A percentile compares a stretch with the other conserved stretches of the same genome.
Conservation (phyloP, 2,329 filamentous ascomycete genomes). For the Cladosporium austrohemisphaericum region DNA sequence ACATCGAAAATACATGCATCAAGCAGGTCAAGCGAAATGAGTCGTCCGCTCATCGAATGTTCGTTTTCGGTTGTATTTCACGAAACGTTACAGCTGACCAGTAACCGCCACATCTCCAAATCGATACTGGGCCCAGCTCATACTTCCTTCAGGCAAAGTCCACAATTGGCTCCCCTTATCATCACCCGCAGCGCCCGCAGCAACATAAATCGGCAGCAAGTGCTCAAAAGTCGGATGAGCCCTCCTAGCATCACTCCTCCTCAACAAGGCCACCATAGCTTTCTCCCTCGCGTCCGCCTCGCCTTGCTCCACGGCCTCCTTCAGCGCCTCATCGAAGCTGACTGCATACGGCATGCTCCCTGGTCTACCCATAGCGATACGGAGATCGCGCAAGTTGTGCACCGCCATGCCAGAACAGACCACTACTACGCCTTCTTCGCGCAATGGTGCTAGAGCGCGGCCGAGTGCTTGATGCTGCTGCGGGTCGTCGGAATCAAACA, state of each 20-base stretch:
- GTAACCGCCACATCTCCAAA: conserved; percentile 24
- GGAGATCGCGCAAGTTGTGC: conserved; percentile 37
- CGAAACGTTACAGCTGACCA: too few species aligned
- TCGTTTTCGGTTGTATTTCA: too few species aligned
- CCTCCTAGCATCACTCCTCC: conserved; percentile 50
- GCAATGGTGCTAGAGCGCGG: conserved; percentile 60
- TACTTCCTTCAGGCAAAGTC: conserved; percentile 34
- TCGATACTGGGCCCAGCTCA: conserved; percentile 36
- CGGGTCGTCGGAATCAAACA: conserved; percentile 63
- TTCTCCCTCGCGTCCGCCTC: conserved; percentile 28
- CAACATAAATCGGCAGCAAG: conserved; percentile 57
- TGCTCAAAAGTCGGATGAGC: conserved; percentile 65
- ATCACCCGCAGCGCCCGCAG: conserved; percentile 32
- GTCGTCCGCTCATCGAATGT: too few species aligned
- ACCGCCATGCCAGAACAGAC: conserved; percentile 71
- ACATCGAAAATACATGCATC: background rate
- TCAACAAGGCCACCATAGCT: conserved; percentile 35
- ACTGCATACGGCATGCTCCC: conserved; percentile 32
- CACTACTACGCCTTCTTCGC: conserved; percentile 65
- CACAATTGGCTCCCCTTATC: conserved; percentile 32
- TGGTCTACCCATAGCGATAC: conserved; percentile 20
- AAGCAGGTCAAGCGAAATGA: too few species aligned
- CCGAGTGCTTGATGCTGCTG: conserved; percentile 65
- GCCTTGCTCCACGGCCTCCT: conserved; percentile 30
- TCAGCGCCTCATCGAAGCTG: conserved; percentile 34